Base-by-base conservation (phyloP, 495 filamentous ascomycete species). In the Aspergillus cavernicola region DNA sequence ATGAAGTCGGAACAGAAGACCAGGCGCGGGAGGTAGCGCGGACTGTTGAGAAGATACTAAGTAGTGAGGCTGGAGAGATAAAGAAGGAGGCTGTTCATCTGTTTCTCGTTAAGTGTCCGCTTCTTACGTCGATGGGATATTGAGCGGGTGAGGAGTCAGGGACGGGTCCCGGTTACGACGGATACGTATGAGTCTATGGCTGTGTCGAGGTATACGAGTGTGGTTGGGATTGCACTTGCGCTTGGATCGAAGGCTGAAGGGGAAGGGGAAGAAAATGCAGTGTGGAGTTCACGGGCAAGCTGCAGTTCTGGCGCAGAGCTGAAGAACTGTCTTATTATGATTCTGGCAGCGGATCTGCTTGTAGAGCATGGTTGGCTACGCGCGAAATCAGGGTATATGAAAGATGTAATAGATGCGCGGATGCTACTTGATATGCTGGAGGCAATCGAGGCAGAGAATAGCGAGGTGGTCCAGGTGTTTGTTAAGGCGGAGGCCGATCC, bases 141-240 rank as follows among this genome's bases (percentile, higher is more conserved):
- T 5, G 45, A 49, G 45, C 15, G 5, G 10, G 33, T 37, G 9
- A 31, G 45, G 4, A 37, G 16, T 9, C 28, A 12, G 2, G 45
- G 45, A 1, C 31, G 24, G 19, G 37, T 18, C 2, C 45, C 45
- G 2, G 22, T 37, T 8, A 49, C 45, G 6, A n/a, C 19, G 18
- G 45, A 49, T 49, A 49, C 45, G 16, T 49, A 49, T 23, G 31
- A 49, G 18, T 49, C 45, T 10, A 49, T 49, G 45, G 45, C 45
- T 2, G 3, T 26, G 3, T 49, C 45, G 9, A 11, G 45, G 16
- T 49, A 49, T 23, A 31, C 45, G 32, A 49, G 45, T 23, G 45
- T 31, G 6, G 18, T 49, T 19, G 45, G 45, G 3, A 49, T 49
- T 24, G 45, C 45, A 2, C 18, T 36, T 37, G 31, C 45, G 8